These are phyloP conservation scores for Eustoma russellianum DNA, from an alignment of 257 asterid genomes.

Conservation along the genomic window DNA sequence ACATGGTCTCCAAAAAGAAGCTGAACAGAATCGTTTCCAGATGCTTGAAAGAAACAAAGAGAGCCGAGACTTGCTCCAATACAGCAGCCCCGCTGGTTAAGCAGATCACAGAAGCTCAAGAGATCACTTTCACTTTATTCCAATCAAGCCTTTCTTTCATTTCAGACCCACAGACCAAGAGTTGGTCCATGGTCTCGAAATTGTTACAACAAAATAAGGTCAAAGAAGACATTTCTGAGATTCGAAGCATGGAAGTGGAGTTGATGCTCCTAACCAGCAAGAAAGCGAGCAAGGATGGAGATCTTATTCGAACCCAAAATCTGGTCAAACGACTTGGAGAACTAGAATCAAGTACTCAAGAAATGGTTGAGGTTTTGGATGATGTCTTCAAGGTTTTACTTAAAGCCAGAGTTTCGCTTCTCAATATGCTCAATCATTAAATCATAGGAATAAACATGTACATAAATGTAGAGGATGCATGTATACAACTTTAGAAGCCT, in stretches of 20 bases:
- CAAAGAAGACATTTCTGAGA: neutral
- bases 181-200: conserved; percentile 30
- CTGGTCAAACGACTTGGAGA: neutral
- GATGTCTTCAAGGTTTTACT: conserved; percentile 4
- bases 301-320: neutral
- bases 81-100: neutral
- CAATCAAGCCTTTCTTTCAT: conserved; percentile 16
- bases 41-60: conserved; percentile 18
- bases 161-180: conserved; percentile 3
- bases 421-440: conserved; percentile 6
- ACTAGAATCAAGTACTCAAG: neutral
- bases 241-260: neutral
- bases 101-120: conserved; percentile 15
- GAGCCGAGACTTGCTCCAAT: conserved; percentile 2
- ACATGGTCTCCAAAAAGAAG: conserved; percentile 20
- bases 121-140: conserved; percentile 8
- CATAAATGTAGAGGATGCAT: too few species aligned
- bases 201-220: conserved; percentile 6
- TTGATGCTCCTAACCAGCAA: neutral
- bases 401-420: conserved; percentile 12
- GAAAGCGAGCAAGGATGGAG: neutral
- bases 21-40: conserved; percentile 16
- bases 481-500: too few species aligned
- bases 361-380: conserved; percentile 6
- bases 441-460: too few species aligned